phyloP scores from a whole-genome alignment of 2,329 filamentous ascomycete species.

The Ophiostoma pallidulum region DNA sequence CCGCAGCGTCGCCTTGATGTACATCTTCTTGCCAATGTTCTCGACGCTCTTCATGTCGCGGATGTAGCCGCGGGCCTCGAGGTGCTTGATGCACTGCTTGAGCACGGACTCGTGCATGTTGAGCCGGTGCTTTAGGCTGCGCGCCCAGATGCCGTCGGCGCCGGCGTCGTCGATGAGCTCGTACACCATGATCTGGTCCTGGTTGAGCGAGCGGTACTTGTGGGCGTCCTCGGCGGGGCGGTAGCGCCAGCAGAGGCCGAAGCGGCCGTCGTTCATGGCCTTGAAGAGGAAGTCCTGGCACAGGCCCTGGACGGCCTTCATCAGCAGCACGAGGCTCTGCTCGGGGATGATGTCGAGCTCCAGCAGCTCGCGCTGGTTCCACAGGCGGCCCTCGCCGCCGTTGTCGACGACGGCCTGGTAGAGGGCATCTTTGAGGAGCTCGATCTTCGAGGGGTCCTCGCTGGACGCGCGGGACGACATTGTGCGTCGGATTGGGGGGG shows the following conservation, averaged over 20 bases:
- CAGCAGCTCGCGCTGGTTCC: constrained; percentile 50
- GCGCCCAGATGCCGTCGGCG: constrained; percentile 82
- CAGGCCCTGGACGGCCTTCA: constrained; percentile 47
- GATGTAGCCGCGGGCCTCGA: constrained; percentile 75
- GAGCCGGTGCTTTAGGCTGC: constrained; percentile 68
- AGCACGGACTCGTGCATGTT: constrained; percentile 78
- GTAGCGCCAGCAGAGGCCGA: constrained; percentile 47
- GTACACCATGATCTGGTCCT: constrained; percentile 80
- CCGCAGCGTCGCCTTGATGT: constrained; percentile 76
- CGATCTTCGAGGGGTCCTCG: constrained; percentile 32
- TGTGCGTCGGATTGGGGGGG: not conserved
- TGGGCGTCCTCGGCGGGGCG: constrained; percentile 50
- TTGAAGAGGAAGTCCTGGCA: constrained; percentile 52
- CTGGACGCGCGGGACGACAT: constrained; percentile 18
- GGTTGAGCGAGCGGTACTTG: constrained; percentile 47
- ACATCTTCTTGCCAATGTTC: constrained; percentile 86
- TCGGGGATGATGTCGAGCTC: constrained; percentile 48
- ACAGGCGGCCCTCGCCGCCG: constrained; percentile 38
- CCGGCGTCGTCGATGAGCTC: constrained; percentile 79
- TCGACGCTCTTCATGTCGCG: constrained; percentile 87
- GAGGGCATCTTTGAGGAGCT: constrained; percentile 45
- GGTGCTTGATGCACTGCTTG: constrained; percentile 70
- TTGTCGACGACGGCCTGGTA: constrained; percentile 47
- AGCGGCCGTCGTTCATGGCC: constrained; percentile 33
- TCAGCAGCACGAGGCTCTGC: constrained; percentile 43